Percentiles rank a stretch among this genome's conserved stretches.
Evolutionary conservation across 169 alveolate genomes (phyloP).

Genomic region (Plasmodium knowlesi): DNA sequence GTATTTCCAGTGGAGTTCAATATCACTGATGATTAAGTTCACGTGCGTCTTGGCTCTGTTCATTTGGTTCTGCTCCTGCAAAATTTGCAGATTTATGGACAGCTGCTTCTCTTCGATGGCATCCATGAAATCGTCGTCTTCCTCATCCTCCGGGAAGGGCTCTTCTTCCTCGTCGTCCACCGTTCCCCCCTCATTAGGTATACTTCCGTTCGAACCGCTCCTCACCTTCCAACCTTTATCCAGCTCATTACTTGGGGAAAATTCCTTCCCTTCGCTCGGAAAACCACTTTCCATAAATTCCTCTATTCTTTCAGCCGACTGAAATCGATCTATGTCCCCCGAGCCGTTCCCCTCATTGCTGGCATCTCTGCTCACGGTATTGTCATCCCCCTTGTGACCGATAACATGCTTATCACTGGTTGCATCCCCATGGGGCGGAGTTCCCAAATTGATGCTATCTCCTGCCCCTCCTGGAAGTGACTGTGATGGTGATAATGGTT

Average conservation of each 20-base stretch:
- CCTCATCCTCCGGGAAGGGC: conserved; percentile 37
- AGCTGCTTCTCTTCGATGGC: conserved; percentile 70
- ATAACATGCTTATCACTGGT: background rate
- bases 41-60: conserved; percentile 74
- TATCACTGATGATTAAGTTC: conserved; percentile 62
- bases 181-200: background rate
- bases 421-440: background rate
- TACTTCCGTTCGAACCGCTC: background rate
- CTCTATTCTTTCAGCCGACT: conserved; percentile 40
- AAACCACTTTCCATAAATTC: conserved; percentile 4
- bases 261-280: background rate
- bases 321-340: conserved; percentile 7
- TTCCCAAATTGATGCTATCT: background rate
- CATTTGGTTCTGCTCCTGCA: conserved; percentile 57
- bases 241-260: background rate
- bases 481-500: background rate
- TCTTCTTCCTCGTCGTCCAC: background rate
- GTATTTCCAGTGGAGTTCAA: conserved; percentile 74
- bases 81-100: conserved; percentile 56
- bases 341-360: background rate
- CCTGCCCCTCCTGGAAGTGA: background rate
- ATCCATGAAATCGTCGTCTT: conserved; percentile 74
- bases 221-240: background rate
- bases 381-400: background rate
- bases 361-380: background rate